phyloP scores from a whole-genome alignment of 1,139 yeast species.

The Yamadazyma triangularis region DNA sequence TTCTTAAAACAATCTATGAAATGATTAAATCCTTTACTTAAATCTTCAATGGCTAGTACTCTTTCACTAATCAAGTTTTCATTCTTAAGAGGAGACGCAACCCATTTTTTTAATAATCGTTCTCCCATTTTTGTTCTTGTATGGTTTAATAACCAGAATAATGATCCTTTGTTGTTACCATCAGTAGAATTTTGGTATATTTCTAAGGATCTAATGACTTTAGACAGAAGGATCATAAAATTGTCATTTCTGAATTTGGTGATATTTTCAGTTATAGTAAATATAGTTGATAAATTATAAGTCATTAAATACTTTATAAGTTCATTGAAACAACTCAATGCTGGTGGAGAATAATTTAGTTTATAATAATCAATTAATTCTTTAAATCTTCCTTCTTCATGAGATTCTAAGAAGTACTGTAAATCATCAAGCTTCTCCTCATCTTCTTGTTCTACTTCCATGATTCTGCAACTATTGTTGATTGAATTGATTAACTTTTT shows the following conservation, averaged over 20 bases:
- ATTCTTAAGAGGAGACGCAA: slow-evolving; percentile 63
- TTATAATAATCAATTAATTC: slow-evolving; percentile 22
- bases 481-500: slow-evolving; percentile 23
- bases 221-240: slow-evolving; percentile 66
- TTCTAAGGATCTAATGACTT: slow-evolving; percentile 67
- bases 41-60: slow-evolving; percentile 58
- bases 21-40: slow-evolving; percentile 41
- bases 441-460: slow-evolving; percentile 11
- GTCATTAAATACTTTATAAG: slow-evolving; percentile 54
- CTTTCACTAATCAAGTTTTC: slow-evolving; percentile 53
- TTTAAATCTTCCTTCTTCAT: slow-evolving; percentile 10
- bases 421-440: slow-evolving; percentile 7
- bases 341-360: slow-evolving; percentile 15
- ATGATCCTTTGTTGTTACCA: slow-evolving; percentile 55
- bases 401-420: slow-evolving; percentile 10
- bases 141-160: slow-evolving; percentile 75
- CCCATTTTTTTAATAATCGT: slow-evolving; percentile 66
- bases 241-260: slow-evolving; percentile 44
- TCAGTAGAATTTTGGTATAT: slow-evolving; percentile 65
- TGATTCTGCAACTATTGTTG: slow-evolving; percentile 17
- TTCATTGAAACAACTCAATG: slow-evolving; percentile 44
- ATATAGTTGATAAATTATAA: slow-evolving; percentile 56
- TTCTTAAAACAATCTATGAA: slow-evolving; percentile 50
- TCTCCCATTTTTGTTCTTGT: slow-evolving; percentile 77
- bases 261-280: slow-evolving; percentile 47